phyloP scores from a whole-genome alignment of 164 flowering plant genomes.

The Berberis vulgaris region DNA sequence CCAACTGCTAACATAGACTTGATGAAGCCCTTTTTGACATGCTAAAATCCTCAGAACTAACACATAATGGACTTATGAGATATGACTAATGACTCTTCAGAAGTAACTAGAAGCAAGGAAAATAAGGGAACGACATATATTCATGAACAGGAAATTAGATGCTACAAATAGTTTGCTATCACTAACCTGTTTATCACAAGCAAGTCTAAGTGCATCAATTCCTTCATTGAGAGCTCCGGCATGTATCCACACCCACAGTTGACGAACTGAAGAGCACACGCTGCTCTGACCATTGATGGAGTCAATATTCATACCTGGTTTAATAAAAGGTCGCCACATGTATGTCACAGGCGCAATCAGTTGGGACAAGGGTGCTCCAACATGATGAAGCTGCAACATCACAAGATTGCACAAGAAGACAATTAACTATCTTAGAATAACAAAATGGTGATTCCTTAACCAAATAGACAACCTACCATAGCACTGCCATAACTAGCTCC shows the following conservation, averaged over 20 bases:
- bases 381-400: constrained; percentile 62
- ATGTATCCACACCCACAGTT: constrained; percentile 87
- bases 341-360: constrained; percentile 76
- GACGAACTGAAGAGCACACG: constrained; percentile 29
- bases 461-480: constrained; percentile 43
- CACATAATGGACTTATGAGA: no score
- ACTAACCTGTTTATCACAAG: constrained; percentile 57
- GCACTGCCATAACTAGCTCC: constrained; percentile 59
- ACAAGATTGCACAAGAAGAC: neutral
- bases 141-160: neutral
- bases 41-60: no score
- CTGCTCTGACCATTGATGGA: constrained; percentile 1
- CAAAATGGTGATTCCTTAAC: constrained; percentile 1
- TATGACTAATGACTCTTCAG: no score
- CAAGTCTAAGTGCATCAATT: constrained; percentile 42
- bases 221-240: constrained; percentile 71
- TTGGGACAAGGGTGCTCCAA: constrained; percentile 36
- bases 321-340: constrained; percentile 67
- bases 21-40: neutral
- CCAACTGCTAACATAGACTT: neutral
- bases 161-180: neutral
- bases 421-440: neutral
- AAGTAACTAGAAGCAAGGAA: no score
- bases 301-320: constrained; percentile 10
- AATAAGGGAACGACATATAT: neutral